A percentile compares a stretch with the other conserved stretches of the same genome.
phyloP scores from a whole-genome alignment of 1,139 yeast genomes.

The Diutina ranongensis region DNA sequence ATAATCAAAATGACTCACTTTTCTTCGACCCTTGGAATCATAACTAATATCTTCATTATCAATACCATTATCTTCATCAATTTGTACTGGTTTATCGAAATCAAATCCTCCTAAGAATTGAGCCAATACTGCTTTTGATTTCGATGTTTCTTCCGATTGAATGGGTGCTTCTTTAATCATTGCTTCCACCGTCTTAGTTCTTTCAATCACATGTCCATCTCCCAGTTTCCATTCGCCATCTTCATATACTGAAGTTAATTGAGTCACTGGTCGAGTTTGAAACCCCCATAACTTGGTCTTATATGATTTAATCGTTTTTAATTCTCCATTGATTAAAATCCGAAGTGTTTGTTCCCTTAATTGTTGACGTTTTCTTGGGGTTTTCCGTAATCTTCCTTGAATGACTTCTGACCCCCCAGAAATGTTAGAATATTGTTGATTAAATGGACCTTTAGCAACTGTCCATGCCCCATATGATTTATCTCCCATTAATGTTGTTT shows the following conservation, averaged over 20 bases:
- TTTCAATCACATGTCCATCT: conserved; percentile 66
- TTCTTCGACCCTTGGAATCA: conserved; percentile 36
- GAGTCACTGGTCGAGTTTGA: conserved; percentile 53
- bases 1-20: conserved; percentile 24
- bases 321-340: conserved; percentile 47
- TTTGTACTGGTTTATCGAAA: conserved; percentile 49
- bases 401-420: conserved; percentile 38
- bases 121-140: conserved; percentile 38
- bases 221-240: conserved; percentile 80
- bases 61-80: conserved; percentile 32
- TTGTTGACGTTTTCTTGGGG: conserved; percentile 30
- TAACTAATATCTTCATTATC: conserved; percentile 34
- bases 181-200: conserved; percentile 14
- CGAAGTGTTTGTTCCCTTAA: conserved; percentile 49
- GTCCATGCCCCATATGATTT: conserved; percentile 23
- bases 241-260: conserved; percentile 48
- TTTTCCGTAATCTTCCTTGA: conserved; percentile 51
- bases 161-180: not conserved
- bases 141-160: conserved; percentile 10
- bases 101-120: conserved; percentile 40
- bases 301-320: conserved; percentile 44
- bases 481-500: conserved; percentile 19
- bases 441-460: conserved; percentile 9
- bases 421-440: conserved; percentile 15
- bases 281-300: conserved; percentile 87